Evolutionary conservation across 257 asterid species (phyloP).

Genomic region (Ajuga chamaepitys): DNA sequence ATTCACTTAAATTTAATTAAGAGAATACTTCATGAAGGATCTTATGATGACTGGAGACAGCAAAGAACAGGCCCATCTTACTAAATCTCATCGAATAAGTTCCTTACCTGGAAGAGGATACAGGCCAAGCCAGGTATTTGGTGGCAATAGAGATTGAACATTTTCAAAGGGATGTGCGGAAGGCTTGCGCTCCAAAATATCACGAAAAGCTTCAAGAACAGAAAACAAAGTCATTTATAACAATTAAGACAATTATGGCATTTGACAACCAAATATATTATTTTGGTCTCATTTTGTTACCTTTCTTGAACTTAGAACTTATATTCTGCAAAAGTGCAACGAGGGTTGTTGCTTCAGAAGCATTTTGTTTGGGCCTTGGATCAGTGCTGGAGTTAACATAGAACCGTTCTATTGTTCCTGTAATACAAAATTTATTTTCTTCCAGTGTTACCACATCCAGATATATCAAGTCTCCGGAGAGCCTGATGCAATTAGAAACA

Average conservation of each 20-base stretch:
- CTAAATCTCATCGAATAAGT: background rate
- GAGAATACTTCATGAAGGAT: conserved; percentile 3
- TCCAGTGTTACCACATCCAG: conserved; percentile 85
- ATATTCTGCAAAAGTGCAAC: conserved; percentile 86
- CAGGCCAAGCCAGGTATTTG: conserved; percentile 83
- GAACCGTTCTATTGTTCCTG: conserved; percentile 80
- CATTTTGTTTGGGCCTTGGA: conserved; percentile 62
- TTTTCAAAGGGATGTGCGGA: conserved; percentile 93
- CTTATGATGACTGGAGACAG: background rate
- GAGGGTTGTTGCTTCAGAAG: conserved; percentile 69
- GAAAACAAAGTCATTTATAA: conserved; percentile 9
- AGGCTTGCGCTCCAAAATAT: conserved; percentile 84
- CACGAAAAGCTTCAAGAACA: conserved; percentile 65
- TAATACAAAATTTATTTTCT: conserved; percentile 75
- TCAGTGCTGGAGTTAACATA: conserved; percentile 84
- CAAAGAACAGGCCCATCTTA: background rate
- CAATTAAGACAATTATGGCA: background rate
- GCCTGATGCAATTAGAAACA: conserved; percentile 52
- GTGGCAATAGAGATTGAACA: conserved; percentile 72
- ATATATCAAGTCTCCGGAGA: conserved; percentile 87
- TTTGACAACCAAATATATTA: background rate
- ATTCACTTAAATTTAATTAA: too few relatives aligned
- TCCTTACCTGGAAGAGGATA: conserved; percentile 77
- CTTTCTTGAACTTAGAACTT: conserved; percentile 89
- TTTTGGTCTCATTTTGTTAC: conserved; percentile 26